Percentiles rank a stretch among this genome's conserved stretches.
phyloP scores from a whole-genome alignment of 1,139 yeast species.

The Kluyveromyces sp. region DNA sequence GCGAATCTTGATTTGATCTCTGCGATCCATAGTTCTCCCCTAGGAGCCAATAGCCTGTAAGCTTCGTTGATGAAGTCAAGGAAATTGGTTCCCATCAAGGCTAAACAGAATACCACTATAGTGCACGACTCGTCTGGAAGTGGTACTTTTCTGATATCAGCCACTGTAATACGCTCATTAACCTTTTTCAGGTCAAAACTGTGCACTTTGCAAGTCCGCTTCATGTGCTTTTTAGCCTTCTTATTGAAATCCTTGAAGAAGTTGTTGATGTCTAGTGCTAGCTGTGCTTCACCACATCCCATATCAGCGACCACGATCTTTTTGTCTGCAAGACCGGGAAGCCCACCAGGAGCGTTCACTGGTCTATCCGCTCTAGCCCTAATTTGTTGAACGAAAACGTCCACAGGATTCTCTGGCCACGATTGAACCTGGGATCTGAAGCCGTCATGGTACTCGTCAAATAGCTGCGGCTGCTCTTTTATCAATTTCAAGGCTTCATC shows the following conservation, averaged over 20 bases:
- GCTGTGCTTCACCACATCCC: conserved; percentile 98
- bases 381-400: conserved; percentile 72
- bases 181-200: conserved; percentile 86
- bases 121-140: conserved; percentile 69
- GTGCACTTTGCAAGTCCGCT: conserved; percentile 57
- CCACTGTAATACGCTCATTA: conserved; percentile 85
- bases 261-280: conserved; percentile 57
- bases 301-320: conserved; percentile 82
- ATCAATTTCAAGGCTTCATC: conserved; percentile 69
- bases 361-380: conserved; percentile 55
- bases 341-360: conserved; percentile 91
- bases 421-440: conserved; percentile 89
- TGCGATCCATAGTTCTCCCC: conserved; percentile 95
- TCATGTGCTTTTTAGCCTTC: conserved; percentile 28
- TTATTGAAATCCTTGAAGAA: conserved; percentile 39
- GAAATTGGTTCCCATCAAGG: conserved; percentile 96
- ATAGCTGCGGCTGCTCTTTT: conserved; percentile 74
- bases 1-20: conserved; percentile 90
- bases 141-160: conserved; percentile 90
- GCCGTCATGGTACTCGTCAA: conserved; percentile 92
- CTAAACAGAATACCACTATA: conserved; percentile 82
- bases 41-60: conserved; percentile 73
- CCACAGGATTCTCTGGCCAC: conserved; percentile 98
- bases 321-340: conserved; percentile 57
- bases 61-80: conserved; percentile 89